Evolutionary conservation across 345 rosid species (phyloP), one percentile per base, ranked within the genome.

Genomic region (Aquilaria malaccensis): DNA sequence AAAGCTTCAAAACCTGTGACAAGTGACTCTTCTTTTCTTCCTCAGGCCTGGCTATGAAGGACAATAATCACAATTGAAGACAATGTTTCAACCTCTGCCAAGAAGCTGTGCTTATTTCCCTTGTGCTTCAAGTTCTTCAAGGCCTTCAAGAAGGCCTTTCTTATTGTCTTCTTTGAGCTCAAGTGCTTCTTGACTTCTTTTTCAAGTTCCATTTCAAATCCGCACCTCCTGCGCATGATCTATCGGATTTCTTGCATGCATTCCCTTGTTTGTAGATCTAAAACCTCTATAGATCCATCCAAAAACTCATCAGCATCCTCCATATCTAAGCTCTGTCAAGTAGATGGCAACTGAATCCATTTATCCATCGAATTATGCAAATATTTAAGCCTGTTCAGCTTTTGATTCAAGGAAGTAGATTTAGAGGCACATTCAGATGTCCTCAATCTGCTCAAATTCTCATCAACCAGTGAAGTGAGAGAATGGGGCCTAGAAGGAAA

Each of bases 111-210:
- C 60, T 66, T 71, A 55, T 58, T 70, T 54, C 62, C 55, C 58
- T 60, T 7, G 13, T 29, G 62, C 51, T 77, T 67, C 58, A 79
- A 67, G 52, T 14, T 65, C 60, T 56, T 73, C 33, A 70, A 32
- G 55, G 74, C 75, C 72, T 74, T 80, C 15, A 62, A 59, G 62
- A 80, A 59, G 58, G 78, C 67, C 64, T 65, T 81, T 66, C 75
- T 81, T 45, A 71, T 64, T 6, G 59, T 45, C 54, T 71, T 83
- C 77, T 84, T 81, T 2, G 75, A 66, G 65, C 70, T 52, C 7
- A 81, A 37, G 75, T 72, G 77, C 55, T 72, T 77, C 60, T 59
- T 70, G 30, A 75, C 74, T 57, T 72, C 79, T 12, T 14, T 14
- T 0, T 10, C 57, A 61, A 51, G 12, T 15, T 33, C 58, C 7